A percentile compares a stretch with the other conserved stretches of the same genome.
phyloP scores from a whole-genome alignment of 306 rosid species.

The Prunus armeniaca region DNA sequence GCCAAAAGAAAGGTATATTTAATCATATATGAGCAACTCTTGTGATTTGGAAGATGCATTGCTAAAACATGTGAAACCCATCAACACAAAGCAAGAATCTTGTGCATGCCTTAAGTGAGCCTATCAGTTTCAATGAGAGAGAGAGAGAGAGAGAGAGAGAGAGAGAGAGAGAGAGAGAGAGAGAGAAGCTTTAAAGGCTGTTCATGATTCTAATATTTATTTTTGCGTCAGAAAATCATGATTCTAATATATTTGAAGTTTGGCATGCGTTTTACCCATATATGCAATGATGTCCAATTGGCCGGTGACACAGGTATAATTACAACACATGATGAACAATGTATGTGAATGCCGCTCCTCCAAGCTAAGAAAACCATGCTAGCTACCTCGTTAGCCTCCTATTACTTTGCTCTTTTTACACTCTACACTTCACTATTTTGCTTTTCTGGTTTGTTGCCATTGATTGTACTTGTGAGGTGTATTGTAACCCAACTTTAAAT shows the following conservation, averaged over 20 bases:
- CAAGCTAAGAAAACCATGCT: constrained; percentile 56
- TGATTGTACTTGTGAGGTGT: neutral
- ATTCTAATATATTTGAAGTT: neutral
- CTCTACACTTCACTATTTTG: neutral
- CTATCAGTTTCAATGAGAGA: neutral
- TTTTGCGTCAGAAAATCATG: neutral
- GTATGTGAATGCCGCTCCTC: constrained; percentile 44
- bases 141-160: neutral
- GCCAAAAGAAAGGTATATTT: neutral
- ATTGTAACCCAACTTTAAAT: neutral
- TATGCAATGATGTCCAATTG: neutral
- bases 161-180: neutral
- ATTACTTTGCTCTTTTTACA: constrained; percentile 12
- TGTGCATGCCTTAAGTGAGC: neutral
- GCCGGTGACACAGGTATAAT: neutral
- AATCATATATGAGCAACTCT: constrained; percentile 15
- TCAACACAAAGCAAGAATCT: constrained; percentile 13
- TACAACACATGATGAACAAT: constrained; percentile 17
- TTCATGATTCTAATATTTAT: neutral
- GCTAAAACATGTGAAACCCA: constrained; percentile 23
- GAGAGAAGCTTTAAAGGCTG: neutral
- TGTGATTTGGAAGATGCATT: constrained; percentile 13
- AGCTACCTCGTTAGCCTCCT: neutral
- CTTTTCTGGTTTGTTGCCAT: neutral
- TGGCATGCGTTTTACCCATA: neutral